Percentiles rank a stretch among this genome's conserved stretches.
phyloP scores from a whole-genome alignment of 371 early-diverging fungal species.

The Mortierella sp. region DNA sequence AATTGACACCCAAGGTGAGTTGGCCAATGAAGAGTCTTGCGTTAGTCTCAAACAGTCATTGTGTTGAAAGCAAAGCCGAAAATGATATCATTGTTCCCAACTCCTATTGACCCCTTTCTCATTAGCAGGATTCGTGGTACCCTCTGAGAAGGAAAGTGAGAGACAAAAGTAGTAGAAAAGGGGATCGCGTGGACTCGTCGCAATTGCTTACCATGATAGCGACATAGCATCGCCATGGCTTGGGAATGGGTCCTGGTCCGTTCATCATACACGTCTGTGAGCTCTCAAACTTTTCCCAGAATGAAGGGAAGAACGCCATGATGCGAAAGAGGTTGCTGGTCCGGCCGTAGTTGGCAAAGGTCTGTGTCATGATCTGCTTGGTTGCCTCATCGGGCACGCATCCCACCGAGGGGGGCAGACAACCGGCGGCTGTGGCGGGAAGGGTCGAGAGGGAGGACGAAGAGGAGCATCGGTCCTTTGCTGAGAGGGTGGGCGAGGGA shows the following conservation, averaged over 20 bases:
- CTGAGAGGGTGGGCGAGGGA: slow-evolving; percentile 41
- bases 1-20: slow-evolving; percentile 9
- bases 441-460: slow-evolving; percentile 39
- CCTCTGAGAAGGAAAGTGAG: background rate
- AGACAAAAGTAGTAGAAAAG: background rate
- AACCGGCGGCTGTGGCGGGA: slow-evolving; percentile 11
- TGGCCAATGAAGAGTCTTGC: background rate
- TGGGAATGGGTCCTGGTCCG: slow-evolving; percentile 68
- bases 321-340: slow-evolving; percentile 69
- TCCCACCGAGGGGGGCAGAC: slow-evolving; percentile 33
- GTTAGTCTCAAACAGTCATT: slow-evolving; percentile 16
- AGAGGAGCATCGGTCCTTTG: slow-evolving; percentile 28
- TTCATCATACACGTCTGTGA: slow-evolving; percentile 62
- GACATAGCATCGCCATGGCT: slow-evolving; percentile 72
- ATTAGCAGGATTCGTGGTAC: slow-evolving; percentile 3
- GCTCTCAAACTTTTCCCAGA: slow-evolving; percentile 67
- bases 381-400: slow-evolving; percentile 48
- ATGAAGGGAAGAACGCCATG: slow-evolving; percentile 75
- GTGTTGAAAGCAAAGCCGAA: background rate
- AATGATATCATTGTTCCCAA: slow-evolving; percentile 39
- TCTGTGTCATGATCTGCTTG: slow-evolving; percentile 65
- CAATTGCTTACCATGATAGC: slow-evolving; percentile 67
- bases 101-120: slow-evolving; percentile 7
- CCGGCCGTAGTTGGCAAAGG: slow-evolving; percentile 70
- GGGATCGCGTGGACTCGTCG: background rate